Evolutionary conservation across 306 rosid species (phyloP), one percentile per base, ranked within the genome.

Genomic region (Crotalaria pallida): DNA sequence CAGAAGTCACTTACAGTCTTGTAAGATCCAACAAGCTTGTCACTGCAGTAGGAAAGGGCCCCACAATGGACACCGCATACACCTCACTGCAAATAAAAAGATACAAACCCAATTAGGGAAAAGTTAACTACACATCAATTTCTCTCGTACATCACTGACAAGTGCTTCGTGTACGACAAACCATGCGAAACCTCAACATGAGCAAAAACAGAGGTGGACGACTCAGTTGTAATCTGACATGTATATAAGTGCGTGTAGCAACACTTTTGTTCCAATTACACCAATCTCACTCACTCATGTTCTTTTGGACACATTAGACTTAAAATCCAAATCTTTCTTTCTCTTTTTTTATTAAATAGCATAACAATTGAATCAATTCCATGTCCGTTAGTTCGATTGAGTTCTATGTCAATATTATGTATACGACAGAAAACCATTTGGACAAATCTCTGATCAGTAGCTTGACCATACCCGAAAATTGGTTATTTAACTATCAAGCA

Each of bases 31-130:
- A 71, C 45, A 95, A 89, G 80, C 92, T 95, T 16, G 99, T 95
- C 0, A 95, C 99, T 24, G 99, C 99, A 65, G 99, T 91, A 23
- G 99, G 99, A 70, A 95, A 95, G 79, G 99, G 99, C 3, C 99
- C 99, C 6, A 95, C 99, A 62, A 95, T 95, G 2, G 99, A 95
- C 38, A 93, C 98, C 0, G 97, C 99, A 82, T 95, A 95, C 24
- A 95, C 99, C 86, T 95, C 97, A 56, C 99, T 95, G 85, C 67
- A 82, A 78, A 69, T 3, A 24, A 56, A 61, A 63, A 76, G 61
- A 55, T 21, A 52, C 5, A 13, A 48, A 77, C 16, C n/a, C 55
- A 36, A 36, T 36, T 9, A 36, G 4, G 44, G 10, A 38, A 10
- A 38, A 38, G 44, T 38, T 38, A 38, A 38, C 2, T 38, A 38